phyloP scores from a whole-genome alignment of 73 alveolate genomes.

The Tetrahymena elliotti region DNA sequence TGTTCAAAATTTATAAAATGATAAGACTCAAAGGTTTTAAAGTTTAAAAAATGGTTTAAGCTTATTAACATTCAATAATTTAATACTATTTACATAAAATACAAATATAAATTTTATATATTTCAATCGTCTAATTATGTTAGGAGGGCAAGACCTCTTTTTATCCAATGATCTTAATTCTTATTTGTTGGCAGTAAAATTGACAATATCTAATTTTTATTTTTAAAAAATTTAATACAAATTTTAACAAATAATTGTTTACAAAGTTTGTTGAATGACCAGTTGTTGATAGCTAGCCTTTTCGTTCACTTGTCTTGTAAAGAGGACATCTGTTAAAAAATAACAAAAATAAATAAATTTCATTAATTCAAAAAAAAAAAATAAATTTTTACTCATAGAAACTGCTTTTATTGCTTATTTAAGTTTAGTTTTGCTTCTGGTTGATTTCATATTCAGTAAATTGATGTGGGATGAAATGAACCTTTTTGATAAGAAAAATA shows the following conservation, averaged over 20 bases:
- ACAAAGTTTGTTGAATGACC: slow-evolving; percentile 93
- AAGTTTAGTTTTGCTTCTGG: slow-evolving; percentile 35
- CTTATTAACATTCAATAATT: neutral
- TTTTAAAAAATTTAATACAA: neutral
- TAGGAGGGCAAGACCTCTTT: slow-evolving; percentile 92
- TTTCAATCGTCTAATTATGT: slow-evolving; percentile 86
- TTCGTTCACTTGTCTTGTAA: slow-evolving; percentile 83
- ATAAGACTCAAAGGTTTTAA: no score
- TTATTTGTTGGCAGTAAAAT: slow-evolving; percentile 61
- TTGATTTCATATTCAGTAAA: slow-evolving; percentile 45
- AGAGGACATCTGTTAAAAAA: slow-evolving; percentile 78
- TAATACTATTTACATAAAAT: neutral
- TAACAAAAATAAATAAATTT: neutral
- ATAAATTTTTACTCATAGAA: neutral
- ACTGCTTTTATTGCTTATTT: neutral
- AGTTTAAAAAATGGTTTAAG: no score
- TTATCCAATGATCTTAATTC: slow-evolving; percentile 82
- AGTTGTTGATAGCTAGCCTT: slow-evolving; percentile 89
- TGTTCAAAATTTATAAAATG: no score
- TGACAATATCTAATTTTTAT: slow-evolving; percentile 57
- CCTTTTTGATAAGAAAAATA: slow-evolving; percentile 73
- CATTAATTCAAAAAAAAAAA: neutral
- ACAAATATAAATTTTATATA: neutral
- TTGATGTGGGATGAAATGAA: slow-evolving; percentile 73
- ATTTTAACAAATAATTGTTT: neutral